phyloP scores from a whole-genome alignment of 805 yeast species.

The Candida sithepensis region DNA sequence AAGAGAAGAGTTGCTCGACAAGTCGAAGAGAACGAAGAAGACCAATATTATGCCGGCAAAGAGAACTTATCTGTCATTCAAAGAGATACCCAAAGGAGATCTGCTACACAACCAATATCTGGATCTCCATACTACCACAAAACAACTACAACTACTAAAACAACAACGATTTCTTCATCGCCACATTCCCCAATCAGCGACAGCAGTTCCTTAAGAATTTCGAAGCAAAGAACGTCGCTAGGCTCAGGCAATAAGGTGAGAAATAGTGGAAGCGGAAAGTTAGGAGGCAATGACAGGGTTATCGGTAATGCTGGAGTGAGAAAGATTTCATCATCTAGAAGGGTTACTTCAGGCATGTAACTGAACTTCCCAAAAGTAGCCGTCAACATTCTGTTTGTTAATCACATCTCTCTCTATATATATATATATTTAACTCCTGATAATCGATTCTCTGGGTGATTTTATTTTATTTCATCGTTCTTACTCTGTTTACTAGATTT shows the following conservation, averaged over 20 bases:
- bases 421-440: background rate
- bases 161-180: constrained; percentile 35
- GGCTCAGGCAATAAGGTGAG: constrained; percentile 20
- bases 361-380: background rate
- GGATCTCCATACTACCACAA: constrained; percentile 38
- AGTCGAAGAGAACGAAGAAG: constrained; percentile 18
- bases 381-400: background rate
- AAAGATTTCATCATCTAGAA: constrained; percentile 30
- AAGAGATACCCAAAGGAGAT: constrained; percentile 18
- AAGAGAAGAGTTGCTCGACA: constrained; percentile 16
- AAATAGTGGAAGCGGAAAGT: constrained; percentile 19
- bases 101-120: constrained; percentile 22
- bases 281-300: constrained; percentile 27
- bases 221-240: constrained; percentile 27
- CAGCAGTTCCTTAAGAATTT: constrained; percentile 17
- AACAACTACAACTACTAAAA: constrained; percentile 47
- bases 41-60: constrained; percentile 12
- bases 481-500: too few species aligned
- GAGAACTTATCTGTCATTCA: constrained; percentile 15
- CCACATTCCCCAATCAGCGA: constrained; percentile 21
- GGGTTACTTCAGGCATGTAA: constrained; percentile 21
- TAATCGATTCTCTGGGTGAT: background rate
- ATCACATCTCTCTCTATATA: background rate
- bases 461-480: too few species aligned
- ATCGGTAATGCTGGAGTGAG: constrained; percentile 35